phyloP scores from a whole-genome alignment of 768 basidiomycete genomes.

The Tricholomella constricta region DNA sequence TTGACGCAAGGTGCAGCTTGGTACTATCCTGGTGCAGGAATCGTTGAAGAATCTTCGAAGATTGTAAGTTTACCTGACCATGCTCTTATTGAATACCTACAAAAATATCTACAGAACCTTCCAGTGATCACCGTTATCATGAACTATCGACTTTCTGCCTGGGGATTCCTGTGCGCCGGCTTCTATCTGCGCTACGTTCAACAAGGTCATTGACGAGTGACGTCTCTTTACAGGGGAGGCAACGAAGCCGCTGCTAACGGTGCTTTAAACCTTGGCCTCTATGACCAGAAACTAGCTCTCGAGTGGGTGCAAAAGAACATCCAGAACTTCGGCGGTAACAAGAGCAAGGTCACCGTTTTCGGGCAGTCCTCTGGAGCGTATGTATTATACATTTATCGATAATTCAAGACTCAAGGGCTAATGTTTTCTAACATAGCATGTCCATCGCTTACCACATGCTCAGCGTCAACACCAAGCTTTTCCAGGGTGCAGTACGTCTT shows the following conservation, averaged over 20 bases:
- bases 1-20: slow-evolving; percentile 22
- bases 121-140: slow-evolving; percentile 21
- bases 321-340: slow-evolving; percentile 47
- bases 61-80: slow-evolving; percentile 8
- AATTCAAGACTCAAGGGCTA: not conserved
- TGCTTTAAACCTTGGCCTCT: slow-evolving; percentile 47
- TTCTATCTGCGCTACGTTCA: not conserved
- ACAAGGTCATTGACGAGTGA: not conserved
- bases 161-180: slow-evolving; percentile 20
- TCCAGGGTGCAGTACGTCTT: slow-evolving; percentile 33
- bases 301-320: slow-evolving; percentile 65
- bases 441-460: slow-evolving; percentile 40
- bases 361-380: slow-evolving; percentile 59
- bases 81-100: not conserved
- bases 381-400: slow-evolving; percentile 31
- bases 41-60: slow-evolving; percentile 17
- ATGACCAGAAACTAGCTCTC: slow-evolving; percentile 46
- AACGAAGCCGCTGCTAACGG: slow-evolving; percentile 34
- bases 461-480: slow-evolving; percentile 30
- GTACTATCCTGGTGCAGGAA: slow-evolving; percentile 18
- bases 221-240: slow-evolving; percentile 10
- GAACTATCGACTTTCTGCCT: slow-evolving; percentile 21
- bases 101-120: slow-evolving; percentile 2
- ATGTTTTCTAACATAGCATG: slow-evolving; percentile 9
- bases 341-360: slow-evolving; percentile 46